Conservation (phyloP, 257 asterid species). For the Jasminum sambac region DNA sequence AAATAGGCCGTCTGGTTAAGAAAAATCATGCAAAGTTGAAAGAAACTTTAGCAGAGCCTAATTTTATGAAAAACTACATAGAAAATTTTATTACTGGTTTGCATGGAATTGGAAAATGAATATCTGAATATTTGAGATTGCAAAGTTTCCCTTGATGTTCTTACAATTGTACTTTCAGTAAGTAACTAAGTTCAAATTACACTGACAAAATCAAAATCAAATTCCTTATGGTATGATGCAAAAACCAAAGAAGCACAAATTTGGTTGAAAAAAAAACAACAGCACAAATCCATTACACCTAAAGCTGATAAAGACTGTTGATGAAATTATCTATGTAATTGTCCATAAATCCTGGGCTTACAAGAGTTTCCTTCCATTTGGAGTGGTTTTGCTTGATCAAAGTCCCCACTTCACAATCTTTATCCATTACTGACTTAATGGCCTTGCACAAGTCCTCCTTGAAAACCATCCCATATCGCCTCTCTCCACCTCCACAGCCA, state of each 20-base stretch:
- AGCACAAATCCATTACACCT: not conserved
- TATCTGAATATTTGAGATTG: not conserved
- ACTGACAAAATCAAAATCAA: too few relatives aligned
- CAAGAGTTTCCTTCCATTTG: conserved; percentile 50
- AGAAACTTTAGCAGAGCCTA: not conserved
- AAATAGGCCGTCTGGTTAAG: not conserved
- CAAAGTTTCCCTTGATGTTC: too few relatives aligned
- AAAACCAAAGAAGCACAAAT: not conserved
- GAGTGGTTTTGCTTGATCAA: conserved; percentile 51
- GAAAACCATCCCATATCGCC: conserved; percentile 62
- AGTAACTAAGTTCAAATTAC: too few relatives aligned
- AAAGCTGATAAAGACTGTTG: conserved; percentile 44
- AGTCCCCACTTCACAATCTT: conserved; percentile 47
- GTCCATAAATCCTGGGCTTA: conserved; percentile 40
- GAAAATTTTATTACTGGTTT: not conserved
- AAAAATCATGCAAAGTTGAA: not conserved
- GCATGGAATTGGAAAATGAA: not conserved
- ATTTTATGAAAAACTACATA: not conserved
- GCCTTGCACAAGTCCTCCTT: conserved; percentile 65
- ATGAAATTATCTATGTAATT: conserved; percentile 53
- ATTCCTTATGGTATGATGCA: too few relatives aligned
- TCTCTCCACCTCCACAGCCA: conserved; percentile 78
- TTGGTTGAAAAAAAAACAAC: not conserved
- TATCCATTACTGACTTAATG: conserved; percentile 53
- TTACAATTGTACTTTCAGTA: not conserved